phyloP scores from a whole-genome alignment of 2,329 filamentous ascomycete genomes.

The Hymenotorrendiella dingleyae region DNA sequence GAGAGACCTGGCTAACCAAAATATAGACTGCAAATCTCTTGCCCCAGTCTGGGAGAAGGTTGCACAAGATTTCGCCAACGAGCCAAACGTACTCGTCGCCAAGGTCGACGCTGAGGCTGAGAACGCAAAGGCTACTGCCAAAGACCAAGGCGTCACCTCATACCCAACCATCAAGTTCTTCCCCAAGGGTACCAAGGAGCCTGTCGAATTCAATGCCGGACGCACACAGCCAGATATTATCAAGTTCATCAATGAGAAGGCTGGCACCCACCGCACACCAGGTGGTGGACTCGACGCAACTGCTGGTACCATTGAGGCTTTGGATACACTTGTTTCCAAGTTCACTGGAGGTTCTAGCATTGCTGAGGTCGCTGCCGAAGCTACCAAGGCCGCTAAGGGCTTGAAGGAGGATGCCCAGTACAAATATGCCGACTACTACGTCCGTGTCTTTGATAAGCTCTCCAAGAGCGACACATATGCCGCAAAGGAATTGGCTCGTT shows the following conservation, averaged over 20 bases:
- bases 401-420: constrained; percentile 57
- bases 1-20: neutral
- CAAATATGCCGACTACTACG: constrained; percentile 90
- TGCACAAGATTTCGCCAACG: constrained; percentile 72
- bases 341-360: constrained; percentile 56
- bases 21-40: constrained; percentile 87
- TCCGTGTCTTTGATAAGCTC: constrained; percentile 84
- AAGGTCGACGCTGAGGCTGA: constrained; percentile 93
- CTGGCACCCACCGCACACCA: constrained; percentile 75
- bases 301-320: constrained; percentile 74
- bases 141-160: constrained; percentile 70
- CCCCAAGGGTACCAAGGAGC: constrained; percentile 71
- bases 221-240: constrained; percentile 74
- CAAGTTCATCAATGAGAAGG: constrained; percentile 78
- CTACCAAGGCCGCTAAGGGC: constrained; percentile 62
- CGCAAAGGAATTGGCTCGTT: constrained; percentile 75
- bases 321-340: constrained; percentile 72
- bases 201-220: constrained; percentile 66
- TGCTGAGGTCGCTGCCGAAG: constrained; percentile 60
- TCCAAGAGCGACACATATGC: constrained; percentile 71
- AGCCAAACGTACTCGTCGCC: constrained; percentile 76
- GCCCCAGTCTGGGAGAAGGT: constrained; percentile 87
- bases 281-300: constrained; percentile 74
- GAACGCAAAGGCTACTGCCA: constrained; percentile 72
- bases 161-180: constrained; percentile 99